Conservation (phyloP, 2,329 filamentous ascomycete genomes). For the Fusarium pseudonygamai region DNA sequence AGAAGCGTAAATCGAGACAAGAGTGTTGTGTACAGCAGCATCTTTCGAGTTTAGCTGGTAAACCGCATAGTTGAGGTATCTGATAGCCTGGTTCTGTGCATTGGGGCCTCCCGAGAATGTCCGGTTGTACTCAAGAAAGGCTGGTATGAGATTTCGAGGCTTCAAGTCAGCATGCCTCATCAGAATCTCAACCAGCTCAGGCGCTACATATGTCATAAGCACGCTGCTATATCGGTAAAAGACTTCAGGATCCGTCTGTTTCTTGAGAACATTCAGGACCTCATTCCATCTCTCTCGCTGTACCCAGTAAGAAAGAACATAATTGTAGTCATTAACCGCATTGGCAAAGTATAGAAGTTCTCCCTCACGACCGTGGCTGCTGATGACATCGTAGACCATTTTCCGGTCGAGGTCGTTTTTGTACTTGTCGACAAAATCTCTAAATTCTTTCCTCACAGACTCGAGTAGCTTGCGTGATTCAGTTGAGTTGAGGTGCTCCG, state of each 20-base stretch:
- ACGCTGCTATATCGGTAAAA: conserved; percentile 98
- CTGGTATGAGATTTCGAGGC: conserved; percentile 88
- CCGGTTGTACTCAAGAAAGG: conserved; percentile 92
- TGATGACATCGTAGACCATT: conserved; percentile 95
- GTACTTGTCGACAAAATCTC: conserved; percentile 86
- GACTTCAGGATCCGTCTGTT: conserved; percentile 89
- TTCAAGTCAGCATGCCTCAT: conserved; percentile 91
- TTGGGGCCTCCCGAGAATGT: conserved; percentile 71
- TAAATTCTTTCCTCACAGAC: conserved; percentile 79
- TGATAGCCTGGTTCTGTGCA: conserved; percentile 85
- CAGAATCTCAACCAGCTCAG: conserved; percentile 91
- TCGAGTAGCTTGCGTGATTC: conserved; percentile 78
- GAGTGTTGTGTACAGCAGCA: conserved; percentile 93
- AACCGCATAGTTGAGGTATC: conserved; percentile 93
- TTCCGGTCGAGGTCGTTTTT: conserved; percentile 88
- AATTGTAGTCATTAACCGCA: conserved; percentile 89
- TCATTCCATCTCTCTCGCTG: conserved; percentile 93
- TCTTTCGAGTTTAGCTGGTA: conserved; percentile 83
- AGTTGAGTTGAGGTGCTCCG: conserved; percentile 74
- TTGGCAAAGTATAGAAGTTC: conserved; percentile 93
- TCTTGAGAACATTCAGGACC: conserved; percentile 87
- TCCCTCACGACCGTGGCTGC: conserved; percentile 92
- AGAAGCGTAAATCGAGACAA: conserved; percentile 95
- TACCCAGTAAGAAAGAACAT: conserved; percentile 96
- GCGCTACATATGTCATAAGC: conserved; percentile 88